Evolutionary conservation across 2,329 filamentous ascomycete species (phyloP).

Genomic region (Hirsutella minnesotensis): DNA sequence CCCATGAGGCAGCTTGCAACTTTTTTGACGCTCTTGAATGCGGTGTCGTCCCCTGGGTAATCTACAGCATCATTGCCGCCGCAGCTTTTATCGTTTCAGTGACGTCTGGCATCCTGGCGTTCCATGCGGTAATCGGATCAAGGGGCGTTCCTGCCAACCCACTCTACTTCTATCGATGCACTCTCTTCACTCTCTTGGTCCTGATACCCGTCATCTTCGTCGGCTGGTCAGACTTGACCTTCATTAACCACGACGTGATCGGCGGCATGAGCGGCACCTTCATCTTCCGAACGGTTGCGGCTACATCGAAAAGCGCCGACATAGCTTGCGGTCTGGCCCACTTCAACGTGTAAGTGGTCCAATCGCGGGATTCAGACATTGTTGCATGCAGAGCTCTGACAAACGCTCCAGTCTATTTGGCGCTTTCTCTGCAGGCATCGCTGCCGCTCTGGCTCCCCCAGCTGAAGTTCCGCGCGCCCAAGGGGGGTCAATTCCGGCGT

Average conservation of each 20-base stretch:
- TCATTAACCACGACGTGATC: neutral
- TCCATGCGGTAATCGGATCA: conserved; percentile 5
- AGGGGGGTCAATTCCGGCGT: neutral
- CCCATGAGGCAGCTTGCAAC: neutral
- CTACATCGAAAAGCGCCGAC: neutral
- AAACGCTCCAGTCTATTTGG: conserved; percentile 9
- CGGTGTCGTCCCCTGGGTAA: conserved; percentile 3
- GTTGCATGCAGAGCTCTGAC: conserved; percentile 4
- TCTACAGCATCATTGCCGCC: conserved; percentile 10
- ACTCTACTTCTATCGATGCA: conserved; percentile 13
- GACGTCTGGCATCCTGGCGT: conserved; percentile 6
- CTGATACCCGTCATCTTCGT: conserved; percentile 7
- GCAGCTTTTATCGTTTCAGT: conserved; percentile 6
- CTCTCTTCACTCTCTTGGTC: conserved; percentile 12
- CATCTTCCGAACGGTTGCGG: neutral
- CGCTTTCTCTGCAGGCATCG: conserved; percentile 8
- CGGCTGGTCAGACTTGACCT: conserved; percentile 5
- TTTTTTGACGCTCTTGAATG: neutral
- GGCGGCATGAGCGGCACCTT: conserved; percentile 1
- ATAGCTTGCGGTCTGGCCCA: conserved; percentile 8
- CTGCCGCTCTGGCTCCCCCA: conserved; percentile 6
- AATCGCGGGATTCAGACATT: too few species aligned
- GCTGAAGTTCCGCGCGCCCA: neutral
- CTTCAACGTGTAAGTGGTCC: conserved; percentile 13
- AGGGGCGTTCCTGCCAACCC: conserved; percentile 3